A percentile compares a stretch with the other conserved stretches of the same genome.
Evolutionary conservation across 139 green algal species (phyloP).

Genomic region (Diplosphaera chodatii): DNA sequence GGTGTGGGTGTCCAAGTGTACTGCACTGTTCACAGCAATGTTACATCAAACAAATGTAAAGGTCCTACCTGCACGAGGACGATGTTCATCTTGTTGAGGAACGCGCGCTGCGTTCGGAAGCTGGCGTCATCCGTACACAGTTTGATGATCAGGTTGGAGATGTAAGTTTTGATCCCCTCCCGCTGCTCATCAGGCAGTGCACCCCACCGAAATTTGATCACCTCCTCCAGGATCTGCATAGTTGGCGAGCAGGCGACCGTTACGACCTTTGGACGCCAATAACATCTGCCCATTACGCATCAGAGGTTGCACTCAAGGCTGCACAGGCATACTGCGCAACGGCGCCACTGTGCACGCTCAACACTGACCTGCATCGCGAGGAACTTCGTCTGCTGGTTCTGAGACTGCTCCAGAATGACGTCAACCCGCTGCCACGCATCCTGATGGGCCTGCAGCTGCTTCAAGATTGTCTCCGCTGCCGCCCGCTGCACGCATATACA

Average conservation of each 20-base stretch:
- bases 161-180: conserved; percentile 86
- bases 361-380: conserved; percentile 91
- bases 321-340: too few relatives aligned
- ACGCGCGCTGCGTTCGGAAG: conserved; percentile 64
- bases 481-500: conserved; percentile 77
- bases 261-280: too few relatives aligned
- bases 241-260: too few relatives aligned
- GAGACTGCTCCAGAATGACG: conserved; percentile 78
- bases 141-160: conserved; percentile 97
- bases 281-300: too few relatives aligned
- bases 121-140: conserved; percentile 62
- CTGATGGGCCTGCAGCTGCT: conserved; percentile 88
- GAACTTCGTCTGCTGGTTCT: conserved; percentile 90
- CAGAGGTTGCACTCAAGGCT: too few relatives aligned
- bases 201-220: conserved; percentile 94
- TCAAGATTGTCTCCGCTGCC: conserved; percentile 76
- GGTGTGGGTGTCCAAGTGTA: too few relatives aligned
- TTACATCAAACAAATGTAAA: too few relatives aligned
- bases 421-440: conserved; percentile 92
- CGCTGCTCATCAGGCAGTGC: conserved; percentile 88
- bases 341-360: too few relatives aligned
- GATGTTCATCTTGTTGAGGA: conserved; percentile 93
- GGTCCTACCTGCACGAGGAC: conserved; percentile 85
- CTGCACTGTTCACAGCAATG: too few relatives aligned
- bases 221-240: conserved; percentile 90